Evolutionary conservation across 2,329 filamentous ascomycete species (phyloP), one percentile per base, ranked within the genome.

Genomic region (Ambrosiella beaveri): DNA sequence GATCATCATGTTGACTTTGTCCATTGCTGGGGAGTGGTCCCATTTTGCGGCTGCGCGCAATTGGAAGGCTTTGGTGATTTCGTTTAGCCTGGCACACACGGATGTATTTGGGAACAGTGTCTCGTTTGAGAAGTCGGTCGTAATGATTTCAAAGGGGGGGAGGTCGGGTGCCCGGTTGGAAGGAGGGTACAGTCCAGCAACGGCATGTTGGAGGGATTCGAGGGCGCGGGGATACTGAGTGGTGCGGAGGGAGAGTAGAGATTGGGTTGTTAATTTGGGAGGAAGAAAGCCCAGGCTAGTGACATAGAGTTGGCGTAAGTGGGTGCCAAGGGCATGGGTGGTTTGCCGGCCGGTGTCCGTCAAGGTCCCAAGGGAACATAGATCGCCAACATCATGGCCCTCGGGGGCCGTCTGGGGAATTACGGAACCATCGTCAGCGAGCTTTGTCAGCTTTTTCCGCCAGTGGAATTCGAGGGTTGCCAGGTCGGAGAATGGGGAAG

Each of bases 1-100:
- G 57, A 90, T 81, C 60, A 86, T 71, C 61, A 79, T 82, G 64
- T 85, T 89, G 27, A 96, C 73, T 67, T 95, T 90, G 38, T 78
- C 77, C 83, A 97, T 91, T 60, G 97, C 87, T 12, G 84, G 76
- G 0, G 85, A 80, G 40, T 77, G 71, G 66, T 91, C 90, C 85
- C 86, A 90, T 65, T 79, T 77, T 44, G 81, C 76, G 7, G 85
- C 84, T 5, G 86, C 77, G 47, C 84, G 77, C 65, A 86, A 76
- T 3, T 85, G 84, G 68, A 88, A 90, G 3, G 84, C 81, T 37
- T 81, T 74, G 1, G 82, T 75, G 9, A 93, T 74, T 60, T 81
- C 78, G 45, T 81, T 80, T 67, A 90, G 87, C 36, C 87, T 79
- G 52, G 80, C 78, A 68, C 87, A 93, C 65, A 79, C 82, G 61